Conservation (phyloP, 2,329 filamentous ascomycete species). For the Huntiella savannae region DNA sequence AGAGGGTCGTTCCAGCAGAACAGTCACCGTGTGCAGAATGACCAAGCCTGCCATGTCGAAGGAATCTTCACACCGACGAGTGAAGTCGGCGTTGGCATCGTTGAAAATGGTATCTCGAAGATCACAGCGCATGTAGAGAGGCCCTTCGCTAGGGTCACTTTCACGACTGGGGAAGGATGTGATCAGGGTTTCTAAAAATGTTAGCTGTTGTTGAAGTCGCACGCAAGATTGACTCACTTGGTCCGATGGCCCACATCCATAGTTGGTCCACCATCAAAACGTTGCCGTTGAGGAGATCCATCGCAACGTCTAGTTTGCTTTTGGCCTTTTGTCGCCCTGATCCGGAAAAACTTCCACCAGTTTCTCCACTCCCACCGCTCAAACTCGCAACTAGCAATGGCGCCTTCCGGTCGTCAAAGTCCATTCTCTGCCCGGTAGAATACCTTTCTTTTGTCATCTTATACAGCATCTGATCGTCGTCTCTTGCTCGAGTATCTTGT, state of each 20-base stretch:
- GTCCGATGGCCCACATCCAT: slow-evolving; percentile 41
- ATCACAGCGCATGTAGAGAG: slow-evolving; percentile 39
- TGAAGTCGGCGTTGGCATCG: slow-evolving; percentile 45
- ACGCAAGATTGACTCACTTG: slow-evolving; percentile 20
- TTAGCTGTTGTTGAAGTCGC: background rate
- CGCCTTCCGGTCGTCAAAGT: slow-evolving; percentile 1
- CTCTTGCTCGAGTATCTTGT: slow-evolving; percentile 37
- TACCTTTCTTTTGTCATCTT: slow-evolving; percentile 37
- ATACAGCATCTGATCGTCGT: slow-evolving; percentile 50
- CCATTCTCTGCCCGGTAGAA: slow-evolving; percentile 3
- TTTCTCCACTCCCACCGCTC: background rate
- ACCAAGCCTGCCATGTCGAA: slow-evolving; percentile 44
- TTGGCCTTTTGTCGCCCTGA: background rate
- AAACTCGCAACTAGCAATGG: slow-evolving; percentile 1
- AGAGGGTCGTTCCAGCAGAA: slow-evolving; percentile 38
- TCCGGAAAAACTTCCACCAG: background rate
- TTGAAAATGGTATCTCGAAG: slow-evolving; percentile 45
- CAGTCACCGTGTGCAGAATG: slow-evolving; percentile 40
- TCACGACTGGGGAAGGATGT: slow-evolving; percentile 38
- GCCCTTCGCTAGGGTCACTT: slow-evolving; percentile 33
- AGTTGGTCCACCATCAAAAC: slow-evolving; percentile 49
- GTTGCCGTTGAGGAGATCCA: slow-evolving; percentile 31
- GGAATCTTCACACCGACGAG: slow-evolving; percentile 40
- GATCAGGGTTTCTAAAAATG: slow-evolving; percentile 25
- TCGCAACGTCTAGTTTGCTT: slow-evolving; percentile 16